phyloP scores from a whole-genome alignment of 768 basidiomycete genomes.

The Tricholoma sp. region DNA sequence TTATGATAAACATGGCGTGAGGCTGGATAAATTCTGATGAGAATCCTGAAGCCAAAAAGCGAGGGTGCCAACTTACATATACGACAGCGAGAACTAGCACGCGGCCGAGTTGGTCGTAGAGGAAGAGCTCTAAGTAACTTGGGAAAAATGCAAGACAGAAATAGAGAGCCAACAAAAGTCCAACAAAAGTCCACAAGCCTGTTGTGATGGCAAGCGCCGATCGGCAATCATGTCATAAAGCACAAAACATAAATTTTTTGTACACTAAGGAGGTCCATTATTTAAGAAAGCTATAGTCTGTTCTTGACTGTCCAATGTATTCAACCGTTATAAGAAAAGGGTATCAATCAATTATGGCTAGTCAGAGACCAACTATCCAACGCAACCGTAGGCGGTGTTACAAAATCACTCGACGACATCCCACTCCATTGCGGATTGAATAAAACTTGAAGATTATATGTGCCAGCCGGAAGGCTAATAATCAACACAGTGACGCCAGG shows the following conservation, averaged over 20 bases:
- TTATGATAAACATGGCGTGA: slow-evolving; percentile 40
- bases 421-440: slow-evolving; percentile 93
- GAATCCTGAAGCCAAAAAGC: not conserved
- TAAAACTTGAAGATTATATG: slow-evolving; percentile 74
- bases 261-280: not conserved
- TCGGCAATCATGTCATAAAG: not conserved
- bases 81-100: slow-evolving; percentile 11
- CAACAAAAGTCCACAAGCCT: not conserved
- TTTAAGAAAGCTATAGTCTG: not conserved
- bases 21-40: not conserved
- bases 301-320: not conserved
- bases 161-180: not conserved
- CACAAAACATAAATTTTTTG: not conserved
- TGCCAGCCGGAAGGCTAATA: slow-evolving; percentile 66
- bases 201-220: not conserved
- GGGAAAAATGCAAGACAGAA: slow-evolving; percentile 1
- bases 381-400: slow-evolving; percentile 66
- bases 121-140: not conserved
- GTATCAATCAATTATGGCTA: slow-evolving; percentile 65
- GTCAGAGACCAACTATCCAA: slow-evolving; percentile 72
- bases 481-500: slow-evolving; percentile 73
- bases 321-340: not conserved
- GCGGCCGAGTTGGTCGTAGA: slow-evolving; percentile 6
- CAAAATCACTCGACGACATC: slow-evolving; percentile 50
- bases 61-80: slow-evolving; percentile 3